phyloP scores from a whole-genome alignment of 192 early-diverging fungal species.

The Kappamyces sp. region DNA sequence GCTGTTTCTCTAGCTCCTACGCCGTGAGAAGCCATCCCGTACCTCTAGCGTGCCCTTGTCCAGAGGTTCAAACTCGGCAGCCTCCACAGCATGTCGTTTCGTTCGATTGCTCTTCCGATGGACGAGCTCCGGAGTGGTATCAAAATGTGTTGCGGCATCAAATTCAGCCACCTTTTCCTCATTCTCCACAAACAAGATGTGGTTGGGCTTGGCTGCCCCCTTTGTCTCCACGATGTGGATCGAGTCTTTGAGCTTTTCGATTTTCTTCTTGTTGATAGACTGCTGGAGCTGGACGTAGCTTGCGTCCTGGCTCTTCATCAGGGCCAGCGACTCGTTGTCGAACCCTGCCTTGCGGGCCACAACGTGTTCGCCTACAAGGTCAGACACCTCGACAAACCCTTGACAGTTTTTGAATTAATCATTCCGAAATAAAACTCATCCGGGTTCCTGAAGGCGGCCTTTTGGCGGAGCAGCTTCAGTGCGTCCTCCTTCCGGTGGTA shows the following conservation, averaged over 20 bases:
- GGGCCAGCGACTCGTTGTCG: constrained; percentile 65
- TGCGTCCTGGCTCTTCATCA: constrained; percentile 90
- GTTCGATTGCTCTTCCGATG: constrained; percentile 24
- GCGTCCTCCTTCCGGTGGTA: constrained; percentile 80
- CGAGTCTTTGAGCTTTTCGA: constrained; percentile 66
- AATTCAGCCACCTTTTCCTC: constrained; percentile 57
- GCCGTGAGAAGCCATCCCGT: not conserved
- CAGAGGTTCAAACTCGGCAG: not conserved
- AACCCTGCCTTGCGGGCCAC: constrained; percentile 59
- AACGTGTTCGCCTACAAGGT: constrained; percentile 69
- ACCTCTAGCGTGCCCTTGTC: not conserved
- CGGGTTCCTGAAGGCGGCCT: constrained; percentile 81
- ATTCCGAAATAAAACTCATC: constrained; percentile 99
- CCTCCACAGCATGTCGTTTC: not conserved
- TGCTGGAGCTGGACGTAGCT: constrained; percentile 79
- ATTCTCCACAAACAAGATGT: constrained; percentile 46
- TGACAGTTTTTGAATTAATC: constrained; percentile 79
- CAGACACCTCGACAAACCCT: constrained; percentile 9
- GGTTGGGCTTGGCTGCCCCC: constrained; percentile 17
- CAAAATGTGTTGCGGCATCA: constrained; percentile 74
- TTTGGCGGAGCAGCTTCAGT: constrained; percentile 78
- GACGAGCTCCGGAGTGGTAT: constrained; percentile 45
- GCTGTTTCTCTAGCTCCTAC: constrained; percentile 43
- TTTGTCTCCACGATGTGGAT: constrained; percentile 58
- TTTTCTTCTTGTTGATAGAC: constrained; percentile 68